Evolutionary conservation across 78 protist species (phyloP).

Genomic region (Polysphondylium violaceum): DNA sequence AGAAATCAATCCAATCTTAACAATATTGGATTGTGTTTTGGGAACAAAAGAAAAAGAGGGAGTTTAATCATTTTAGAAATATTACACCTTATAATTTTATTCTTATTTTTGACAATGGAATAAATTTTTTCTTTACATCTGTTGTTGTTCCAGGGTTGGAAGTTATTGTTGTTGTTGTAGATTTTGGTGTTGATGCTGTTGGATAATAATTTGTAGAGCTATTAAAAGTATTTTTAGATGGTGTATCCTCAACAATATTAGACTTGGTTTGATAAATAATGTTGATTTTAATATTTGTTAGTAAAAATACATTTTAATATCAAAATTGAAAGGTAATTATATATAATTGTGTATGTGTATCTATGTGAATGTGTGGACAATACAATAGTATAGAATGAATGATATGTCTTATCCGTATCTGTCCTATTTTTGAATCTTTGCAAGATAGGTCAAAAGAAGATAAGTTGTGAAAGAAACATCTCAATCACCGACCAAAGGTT

Average conservation of each 20-base stretch:
- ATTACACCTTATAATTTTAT: no score
- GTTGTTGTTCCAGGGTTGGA: no score
- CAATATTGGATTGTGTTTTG: no score
- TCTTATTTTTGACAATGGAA: no score
- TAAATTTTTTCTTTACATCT: no score
- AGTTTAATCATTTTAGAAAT: no score
- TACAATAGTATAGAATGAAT: no score
- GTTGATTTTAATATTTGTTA: neutral
- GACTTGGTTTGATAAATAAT: neutral
- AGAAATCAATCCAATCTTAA: no score
- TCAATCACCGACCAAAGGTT: no score
- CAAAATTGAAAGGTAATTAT: neutral
- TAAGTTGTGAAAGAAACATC: neutral
- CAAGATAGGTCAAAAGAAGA: conserved; percentile 2
- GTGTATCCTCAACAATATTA: neutral
- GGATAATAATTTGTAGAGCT: no score
- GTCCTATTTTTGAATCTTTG: conserved; percentile 27
- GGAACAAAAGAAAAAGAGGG: no score
- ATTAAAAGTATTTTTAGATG: neutral
- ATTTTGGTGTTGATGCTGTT: neutral
- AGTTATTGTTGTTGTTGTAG: neutral
- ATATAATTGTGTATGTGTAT: neutral
- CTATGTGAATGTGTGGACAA: neutral
- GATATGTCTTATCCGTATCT: conserved; percentile 44
- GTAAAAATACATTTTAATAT: no score